phyloP scores from a whole-genome alignment of 179 eudicot species.

The Heliamphora pulchella region DNA sequence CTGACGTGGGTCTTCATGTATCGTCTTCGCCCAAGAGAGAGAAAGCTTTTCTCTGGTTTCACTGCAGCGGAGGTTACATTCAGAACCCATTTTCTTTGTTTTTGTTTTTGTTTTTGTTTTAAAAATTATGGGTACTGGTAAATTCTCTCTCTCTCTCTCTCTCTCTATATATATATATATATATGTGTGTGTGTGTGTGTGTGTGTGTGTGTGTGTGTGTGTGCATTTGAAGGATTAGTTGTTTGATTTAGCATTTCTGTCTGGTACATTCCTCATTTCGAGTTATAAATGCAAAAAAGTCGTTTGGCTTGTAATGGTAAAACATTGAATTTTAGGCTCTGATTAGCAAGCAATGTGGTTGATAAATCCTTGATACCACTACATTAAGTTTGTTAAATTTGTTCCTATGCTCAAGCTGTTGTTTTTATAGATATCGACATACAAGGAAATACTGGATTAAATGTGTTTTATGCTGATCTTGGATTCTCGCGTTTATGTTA shows the following conservation, averaged over 20 bases:
- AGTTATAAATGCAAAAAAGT: background rate
- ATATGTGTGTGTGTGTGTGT: too few relatives aligned
- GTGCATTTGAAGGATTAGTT: background rate
- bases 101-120: too few relatives aligned
- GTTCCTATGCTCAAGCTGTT: too few relatives aligned
- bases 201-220: too few relatives aligned
- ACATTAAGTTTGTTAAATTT: too few relatives aligned
- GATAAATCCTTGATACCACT: background rate
- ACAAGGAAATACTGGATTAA: background rate
- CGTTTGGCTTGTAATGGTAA: background rate
- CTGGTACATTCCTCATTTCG: too few relatives aligned
- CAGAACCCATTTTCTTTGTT: background rate
- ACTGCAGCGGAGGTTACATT: constrained; percentile 47
- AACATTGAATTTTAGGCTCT: background rate
- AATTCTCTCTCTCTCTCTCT: too few relatives aligned
- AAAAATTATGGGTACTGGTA: too few relatives aligned
- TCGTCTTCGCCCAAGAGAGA: constrained; percentile 54
- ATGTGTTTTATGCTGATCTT: background rate
- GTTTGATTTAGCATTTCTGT: background rate
- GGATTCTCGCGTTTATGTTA: background rate
- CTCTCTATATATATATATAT: too few relatives aligned
- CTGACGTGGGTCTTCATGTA: constrained; percentile 30
- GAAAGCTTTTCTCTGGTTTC: constrained; percentile 50
- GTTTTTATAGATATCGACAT: too few relatives aligned
- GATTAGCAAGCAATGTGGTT: background rate